phyloP scores from a whole-genome alignment of 768 basidiomycete genomes.

The Lanmaoa pseudosensibilis region DNA sequence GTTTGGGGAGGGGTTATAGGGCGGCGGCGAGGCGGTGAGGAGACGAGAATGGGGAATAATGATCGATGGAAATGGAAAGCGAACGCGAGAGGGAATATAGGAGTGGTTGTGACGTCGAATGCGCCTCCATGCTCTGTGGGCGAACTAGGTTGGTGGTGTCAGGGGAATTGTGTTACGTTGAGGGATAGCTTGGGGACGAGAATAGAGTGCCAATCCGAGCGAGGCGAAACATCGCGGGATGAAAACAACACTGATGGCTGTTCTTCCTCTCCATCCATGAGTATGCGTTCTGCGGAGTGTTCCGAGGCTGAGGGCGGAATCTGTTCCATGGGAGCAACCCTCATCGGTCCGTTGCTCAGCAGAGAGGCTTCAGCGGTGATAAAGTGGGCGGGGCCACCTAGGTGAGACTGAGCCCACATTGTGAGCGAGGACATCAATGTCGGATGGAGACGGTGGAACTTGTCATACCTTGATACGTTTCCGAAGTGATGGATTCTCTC shows the following conservation, averaged over 20 bases:
- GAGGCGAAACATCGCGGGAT: not conserved
- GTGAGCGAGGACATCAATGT: conserved; percentile 18
- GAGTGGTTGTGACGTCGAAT: not conserved
- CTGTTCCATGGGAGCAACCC: not conserved
- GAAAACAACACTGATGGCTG: not conserved
- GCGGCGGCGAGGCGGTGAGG: conserved; percentile 5
- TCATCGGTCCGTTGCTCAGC: not conserved
- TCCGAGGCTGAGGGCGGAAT: too few species aligned
- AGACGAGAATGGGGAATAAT: conserved; percentile 15
- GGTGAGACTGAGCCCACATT: not conserved
- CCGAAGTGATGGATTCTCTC: conserved; percentile 29
- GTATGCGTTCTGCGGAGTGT: not conserved
- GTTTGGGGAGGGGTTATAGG: conserved; percentile 22
- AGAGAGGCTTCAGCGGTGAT: not conserved
- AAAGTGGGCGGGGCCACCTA: not conserved
- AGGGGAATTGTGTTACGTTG: not conserved
- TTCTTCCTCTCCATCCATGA: not conserved
- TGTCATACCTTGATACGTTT: conserved; percentile 39
- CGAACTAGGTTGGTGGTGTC: not conserved
- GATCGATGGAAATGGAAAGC: conserved; percentile 16
- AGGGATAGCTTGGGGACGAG: conserved; percentile 15
- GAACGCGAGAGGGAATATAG: conserved; percentile 9
- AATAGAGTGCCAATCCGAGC: conserved; percentile 19
- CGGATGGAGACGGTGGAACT: not conserved
- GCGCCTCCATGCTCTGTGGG: not conserved